These are phyloP conservation scores for Microthyrium microscopicum DNA, from an alignment of 2,329 filamentous ascomycete species.

Conservation along the genomic window DNA sequence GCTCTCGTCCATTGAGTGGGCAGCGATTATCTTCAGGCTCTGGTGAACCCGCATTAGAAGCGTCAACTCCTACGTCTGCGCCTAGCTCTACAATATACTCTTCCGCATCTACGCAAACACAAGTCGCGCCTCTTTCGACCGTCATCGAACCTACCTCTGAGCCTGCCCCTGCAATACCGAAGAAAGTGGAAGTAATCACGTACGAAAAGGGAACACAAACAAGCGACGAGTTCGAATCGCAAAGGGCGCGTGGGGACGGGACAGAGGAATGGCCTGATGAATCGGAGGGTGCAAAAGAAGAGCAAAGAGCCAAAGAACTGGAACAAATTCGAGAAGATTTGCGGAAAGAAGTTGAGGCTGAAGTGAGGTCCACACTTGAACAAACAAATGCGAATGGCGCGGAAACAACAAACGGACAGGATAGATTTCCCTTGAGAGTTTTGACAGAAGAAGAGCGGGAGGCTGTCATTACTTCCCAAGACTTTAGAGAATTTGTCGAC, in stretches of 20 bases:
- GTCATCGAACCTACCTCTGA: conserved; percentile 72
- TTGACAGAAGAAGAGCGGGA: conserved; percentile 73
- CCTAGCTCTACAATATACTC: no score
- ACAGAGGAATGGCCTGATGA: conserved; percentile 46
- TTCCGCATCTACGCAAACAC: conserved; percentile 52
- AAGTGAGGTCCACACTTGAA: conserved; percentile 54
- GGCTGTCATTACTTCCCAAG: conserved; percentile 78
- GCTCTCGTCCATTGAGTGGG: conserved; percentile 63
- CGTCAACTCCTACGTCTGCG: no score
- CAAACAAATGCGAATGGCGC: conserved; percentile 20
- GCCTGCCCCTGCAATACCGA: conserved; percentile 47
- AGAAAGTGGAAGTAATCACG: conserved; percentile 65
- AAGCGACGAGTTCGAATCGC: conserved; percentile 51
- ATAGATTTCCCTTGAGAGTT: conserved; percentile 58
- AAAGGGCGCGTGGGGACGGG: conserved; percentile 33
- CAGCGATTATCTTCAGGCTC: conserved; percentile 5
- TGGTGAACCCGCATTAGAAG: no score
- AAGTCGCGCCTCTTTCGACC: conserved; percentile 58
- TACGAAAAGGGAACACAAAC: conserved; percentile 98
- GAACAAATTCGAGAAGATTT: conserved; percentile 79
- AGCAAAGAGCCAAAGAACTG: conserved; percentile 50
- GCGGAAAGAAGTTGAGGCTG: conserved; percentile 80
- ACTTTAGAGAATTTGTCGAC: conserved; percentile 91
- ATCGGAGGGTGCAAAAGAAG: conserved; percentile 43
- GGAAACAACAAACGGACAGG: conserved; percentile 25